These are phyloP conservation scores for Talaromyces sp. DNA, from an alignment of 2,329 filamentous ascomycete genomes.

Conservation along the genomic window DNA sequence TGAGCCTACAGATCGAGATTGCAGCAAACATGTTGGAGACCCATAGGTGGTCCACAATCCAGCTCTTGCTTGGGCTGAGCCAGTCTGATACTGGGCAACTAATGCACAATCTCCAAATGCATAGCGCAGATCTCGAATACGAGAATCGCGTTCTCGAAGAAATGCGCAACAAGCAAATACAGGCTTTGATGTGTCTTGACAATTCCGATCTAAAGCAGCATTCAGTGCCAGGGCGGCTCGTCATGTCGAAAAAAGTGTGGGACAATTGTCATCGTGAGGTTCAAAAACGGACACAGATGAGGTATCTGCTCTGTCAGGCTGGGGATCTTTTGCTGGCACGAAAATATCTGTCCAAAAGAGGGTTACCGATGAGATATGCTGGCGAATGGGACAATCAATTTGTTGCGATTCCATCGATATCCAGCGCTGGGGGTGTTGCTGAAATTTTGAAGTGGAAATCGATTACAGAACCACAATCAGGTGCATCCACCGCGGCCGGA, in stretches of 20 bases:
- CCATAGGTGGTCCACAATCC: slow-evolving; percentile 23
- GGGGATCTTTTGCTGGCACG: slow-evolving; percentile 32
- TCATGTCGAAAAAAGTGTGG: slow-evolving; percentile 28
- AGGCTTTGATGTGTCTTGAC: slow-evolving; percentile 31
- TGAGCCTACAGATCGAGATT: slow-evolving; percentile 36
- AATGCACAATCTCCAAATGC: slow-evolving; percentile 19
- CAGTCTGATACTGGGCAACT: slow-evolving; percentile 24
- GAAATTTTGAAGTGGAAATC: slow-evolving; percentile 12
- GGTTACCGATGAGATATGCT: slow-evolving; percentile 28
- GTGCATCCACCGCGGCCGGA: not conserved
- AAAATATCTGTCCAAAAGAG: slow-evolving; percentile 29
- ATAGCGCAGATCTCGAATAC: slow-evolving; percentile 27
- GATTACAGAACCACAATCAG: not conserved
- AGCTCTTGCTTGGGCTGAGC: slow-evolving; percentile 27
- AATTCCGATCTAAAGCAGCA: slow-evolving; percentile 27
- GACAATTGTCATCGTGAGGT: slow-evolving; percentile 21
- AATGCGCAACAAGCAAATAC: slow-evolving; percentile 37
- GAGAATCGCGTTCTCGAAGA: slow-evolving; percentile 29
- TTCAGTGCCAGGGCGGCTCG: slow-evolving; percentile 26
- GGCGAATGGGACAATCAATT: slow-evolving; percentile 35
- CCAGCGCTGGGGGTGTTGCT: not conserved
- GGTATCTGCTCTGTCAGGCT: slow-evolving; percentile 30
- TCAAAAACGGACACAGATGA: slow-evolving; percentile 16
- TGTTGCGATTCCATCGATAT: slow-evolving; percentile 15
- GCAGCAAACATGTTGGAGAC: slow-evolving; percentile 29